Evolutionary conservation across 768 basidiomycete genomes (phyloP).

Genomic region (Xerocomellus intermedius): DNA sequence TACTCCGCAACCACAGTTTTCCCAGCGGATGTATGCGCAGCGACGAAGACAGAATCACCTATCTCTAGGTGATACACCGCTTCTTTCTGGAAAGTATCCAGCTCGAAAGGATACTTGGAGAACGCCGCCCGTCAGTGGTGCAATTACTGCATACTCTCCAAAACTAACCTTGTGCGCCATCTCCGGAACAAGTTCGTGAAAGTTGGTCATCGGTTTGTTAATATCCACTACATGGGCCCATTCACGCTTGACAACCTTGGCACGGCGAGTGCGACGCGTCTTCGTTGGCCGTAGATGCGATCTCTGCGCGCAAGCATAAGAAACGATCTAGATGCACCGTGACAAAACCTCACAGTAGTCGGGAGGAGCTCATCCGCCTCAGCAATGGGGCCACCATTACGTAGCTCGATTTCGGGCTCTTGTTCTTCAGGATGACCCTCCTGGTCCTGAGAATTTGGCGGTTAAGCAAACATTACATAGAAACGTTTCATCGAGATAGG

Average conservation of each 20-base stretch:
- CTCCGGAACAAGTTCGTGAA: conserved; percentile 89
- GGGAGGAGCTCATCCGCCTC: conserved; percentile 85
- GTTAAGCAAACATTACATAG: conserved; percentile 26
- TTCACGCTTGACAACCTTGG: conserved; percentile 73
- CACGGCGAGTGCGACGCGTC: conserved; percentile 41
- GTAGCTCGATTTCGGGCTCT: conserved; percentile 21
- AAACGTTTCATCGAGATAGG: not conserved
- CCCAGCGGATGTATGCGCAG: conserved; percentile 98
- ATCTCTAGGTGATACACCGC: conserved; percentile 97
- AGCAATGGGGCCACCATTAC: conserved; percentile 24
- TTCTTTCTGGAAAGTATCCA: conserved; percentile 98
- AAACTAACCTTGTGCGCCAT: conserved; percentile 85
- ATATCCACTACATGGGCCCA: conserved; percentile 99
- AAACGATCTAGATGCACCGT: not conserved
- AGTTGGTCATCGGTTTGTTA: conserved; percentile 85
- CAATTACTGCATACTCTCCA: not conserved
- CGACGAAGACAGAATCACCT: conserved; percentile 99
- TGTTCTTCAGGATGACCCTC: conserved; percentile 23
- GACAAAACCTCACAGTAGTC: conserved; percentile 39
- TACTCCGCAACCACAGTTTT: conserved; percentile 99
- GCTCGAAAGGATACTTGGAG: conserved; percentile 95
- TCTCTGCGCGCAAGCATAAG: conserved; percentile 38
- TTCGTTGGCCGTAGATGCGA: conserved; percentile 57
- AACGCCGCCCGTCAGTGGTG: conserved; percentile 5
- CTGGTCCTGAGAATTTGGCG: conserved; percentile 16